Base-by-base conservation (phyloP, 768 basidiomycete genomes). In the Mycena vulgaris region DNA sequence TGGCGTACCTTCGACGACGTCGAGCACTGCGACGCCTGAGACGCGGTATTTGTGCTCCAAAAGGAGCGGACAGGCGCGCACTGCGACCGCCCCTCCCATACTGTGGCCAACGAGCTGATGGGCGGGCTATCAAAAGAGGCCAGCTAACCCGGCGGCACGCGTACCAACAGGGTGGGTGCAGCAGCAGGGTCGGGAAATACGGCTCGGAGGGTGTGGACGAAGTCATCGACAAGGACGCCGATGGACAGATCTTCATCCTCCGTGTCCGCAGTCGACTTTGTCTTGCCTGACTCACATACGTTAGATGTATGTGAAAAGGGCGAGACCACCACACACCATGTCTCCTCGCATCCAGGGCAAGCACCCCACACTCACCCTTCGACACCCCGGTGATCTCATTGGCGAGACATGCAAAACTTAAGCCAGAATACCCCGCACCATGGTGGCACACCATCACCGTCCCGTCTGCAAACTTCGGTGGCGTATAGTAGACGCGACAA, bases 81-180 rank as follows among this genome's bases (percentile, higher is more conserved):
- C 89, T 25, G 95, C 88, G 5, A 98, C 96, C 0, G 96, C 92
- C 28, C 97, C 97, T 17, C 98, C 98, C 93, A 99, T 97, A 67
- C 95, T 97, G 78, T 99, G 98, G 0, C 98, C 98, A 11, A 98
- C 87, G 9, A 98, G 87, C 93, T 95, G 37, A 27, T 25, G 13
- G 39, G 64, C 35, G 35, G 35, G 40, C 27, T 65, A 35, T 42
- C 19, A 39, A 28, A 25, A 2, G 30, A 11, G 23, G 11, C 27
- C 47, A 10, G 3, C 6, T 5, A 21, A 21, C n/a, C 42, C 13
- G 42, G 37, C 27, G 23, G n/a, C 13, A 45, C 31, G 80, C 89
- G 71, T 76, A 97, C 96, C 72, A 98, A 78, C 16, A 98, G 76
- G 0, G 90, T 89, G 0, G 97, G 96, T 7, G 93, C 87, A 5